Evolutionary conservation across 2,329 filamentous ascomycete genomes (phyloP).

Genomic region (Aspergillus hortae): DNA sequence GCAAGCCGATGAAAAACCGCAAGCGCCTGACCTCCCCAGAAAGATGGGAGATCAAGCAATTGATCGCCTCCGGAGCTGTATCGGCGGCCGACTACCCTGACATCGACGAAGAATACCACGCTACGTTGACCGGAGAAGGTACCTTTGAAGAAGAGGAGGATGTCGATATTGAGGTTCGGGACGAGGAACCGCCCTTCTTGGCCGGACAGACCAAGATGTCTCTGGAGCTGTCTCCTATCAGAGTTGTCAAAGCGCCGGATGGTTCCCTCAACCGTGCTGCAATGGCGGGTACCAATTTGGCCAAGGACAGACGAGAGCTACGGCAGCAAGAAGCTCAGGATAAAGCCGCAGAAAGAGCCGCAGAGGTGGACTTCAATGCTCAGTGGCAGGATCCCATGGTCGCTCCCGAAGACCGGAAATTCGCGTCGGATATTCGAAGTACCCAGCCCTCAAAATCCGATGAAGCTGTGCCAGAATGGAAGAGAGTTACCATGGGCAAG

Average conservation of each 20-base stretch:
- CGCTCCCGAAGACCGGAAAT: slow-evolving; percentile 75
- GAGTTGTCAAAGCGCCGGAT: slow-evolving; percentile 95
- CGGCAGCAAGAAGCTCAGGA: slow-evolving; percentile 84
- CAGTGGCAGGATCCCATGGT: slow-evolving; percentile 99
- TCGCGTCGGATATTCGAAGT: slow-evolving; percentile 79
- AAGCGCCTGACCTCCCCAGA: slow-evolving; percentile 97
- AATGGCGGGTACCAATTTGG: slow-evolving; percentile 83
- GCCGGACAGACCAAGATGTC: slow-evolving; percentile 96
- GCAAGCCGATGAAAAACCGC: slow-evolving; percentile 60
- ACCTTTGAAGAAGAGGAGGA: slow-evolving; percentile 93
- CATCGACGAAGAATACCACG: slow-evolving; percentile 88
- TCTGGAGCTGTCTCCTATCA: slow-evolving; percentile 87
- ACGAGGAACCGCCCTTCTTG: slow-evolving; percentile 94
- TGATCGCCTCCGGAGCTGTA: slow-evolving; percentile 91
- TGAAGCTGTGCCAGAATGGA: slow-evolving; percentile 87
- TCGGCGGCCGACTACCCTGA: slow-evolving; percentile 94
- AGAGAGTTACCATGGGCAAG: slow-evolving; percentile 73
- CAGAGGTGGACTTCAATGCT: slow-evolving; percentile 76
- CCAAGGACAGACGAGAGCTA: slow-evolving; percentile 85
- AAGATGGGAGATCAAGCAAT: slow-evolving; percentile 93
- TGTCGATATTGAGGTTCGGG: slow-evolving; percentile 91
- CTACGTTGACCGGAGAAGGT: slow-evolving; percentile 78
- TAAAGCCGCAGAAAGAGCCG: slow-evolving; percentile 66
- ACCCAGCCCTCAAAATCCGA: slow-evolving; percentile 57
- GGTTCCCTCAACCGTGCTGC: slow-evolving; percentile 97